Evolutionary conservation across 2,329 filamentous ascomycete species (phyloP).

Genomic region (Macrophomina tecta): DNA sequence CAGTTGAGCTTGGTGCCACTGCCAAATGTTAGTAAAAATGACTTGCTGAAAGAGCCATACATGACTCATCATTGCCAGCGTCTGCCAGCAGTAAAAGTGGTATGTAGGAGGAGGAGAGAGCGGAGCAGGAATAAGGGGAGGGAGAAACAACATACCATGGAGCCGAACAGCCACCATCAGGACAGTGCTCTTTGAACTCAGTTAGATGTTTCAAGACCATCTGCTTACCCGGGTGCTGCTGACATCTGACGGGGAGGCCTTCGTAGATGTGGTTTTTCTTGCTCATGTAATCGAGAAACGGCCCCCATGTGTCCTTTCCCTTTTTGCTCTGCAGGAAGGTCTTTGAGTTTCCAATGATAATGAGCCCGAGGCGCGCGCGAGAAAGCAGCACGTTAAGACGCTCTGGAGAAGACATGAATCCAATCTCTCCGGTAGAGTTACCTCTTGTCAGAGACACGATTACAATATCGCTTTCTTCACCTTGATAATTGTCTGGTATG

Average conservation of each 20-base stretch:
- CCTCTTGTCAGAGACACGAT: constrained; percentile 71
- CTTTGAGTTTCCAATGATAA: constrained; percentile 72
- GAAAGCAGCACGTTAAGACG: constrained; percentile 74
- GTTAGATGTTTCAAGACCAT: constrained; percentile 55
- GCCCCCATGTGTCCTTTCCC: constrained; percentile 63
- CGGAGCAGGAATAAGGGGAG: not conserved
- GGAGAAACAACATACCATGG: constrained; percentile 59
- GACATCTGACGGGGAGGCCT: constrained; percentile 44
- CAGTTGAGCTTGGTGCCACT: constrained; percentile 62
- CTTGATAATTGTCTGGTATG: constrained; percentile 74
- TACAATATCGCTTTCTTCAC: constrained; percentile 77
- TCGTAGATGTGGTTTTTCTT: constrained; percentile 52
- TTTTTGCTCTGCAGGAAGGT: constrained; percentile 69
- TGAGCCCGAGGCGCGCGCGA: constrained; percentile 67
- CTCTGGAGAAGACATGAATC: constrained; percentile 71
- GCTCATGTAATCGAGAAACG: constrained; percentile 64
- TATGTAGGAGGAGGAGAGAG: not conserved
- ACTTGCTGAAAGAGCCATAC: too few species aligned
- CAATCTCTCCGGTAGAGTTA: constrained; percentile 68
- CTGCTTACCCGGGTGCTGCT: constrained; percentile 51
- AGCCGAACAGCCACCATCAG: constrained; percentile 72
- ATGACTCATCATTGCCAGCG: too few species aligned
- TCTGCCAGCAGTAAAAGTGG: too few species aligned
- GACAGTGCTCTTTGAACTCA: constrained; percentile 68
- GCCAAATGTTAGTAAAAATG: not conserved